Conservation (phyloP, 805 yeast genomes). For the Suhomyces canberraensis region DNA sequence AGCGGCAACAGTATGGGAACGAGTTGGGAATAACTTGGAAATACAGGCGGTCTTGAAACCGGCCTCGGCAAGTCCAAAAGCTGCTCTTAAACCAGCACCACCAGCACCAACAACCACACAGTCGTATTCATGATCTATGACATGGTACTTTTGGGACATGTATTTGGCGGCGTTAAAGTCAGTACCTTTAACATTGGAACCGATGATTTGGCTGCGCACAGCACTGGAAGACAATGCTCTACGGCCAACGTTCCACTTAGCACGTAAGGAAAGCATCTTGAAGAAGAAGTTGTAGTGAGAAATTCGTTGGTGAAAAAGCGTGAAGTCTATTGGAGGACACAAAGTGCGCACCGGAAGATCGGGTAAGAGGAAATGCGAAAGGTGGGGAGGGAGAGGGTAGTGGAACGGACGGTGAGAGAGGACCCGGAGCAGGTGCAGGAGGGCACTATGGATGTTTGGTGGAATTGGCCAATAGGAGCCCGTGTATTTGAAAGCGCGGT, state of each 20-base stretch:
- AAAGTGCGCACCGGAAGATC: not conserved
- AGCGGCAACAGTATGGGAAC: slow-evolving; percentile 98
- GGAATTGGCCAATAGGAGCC: not conserved
- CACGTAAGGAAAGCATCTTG: slow-evolving; percentile 11
- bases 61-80: slow-evolving; percentile 94
- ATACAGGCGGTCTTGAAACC: slow-evolving; percentile 98
- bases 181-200: slow-evolving; percentile 35
- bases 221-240: slow-evolving; percentile 29
- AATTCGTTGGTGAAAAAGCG: not conserved
- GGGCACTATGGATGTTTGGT: not conserved
- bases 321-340: not conserved
- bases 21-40: slow-evolving; percentile 93
- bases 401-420: not conserved
- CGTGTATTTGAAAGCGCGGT: not conserved
- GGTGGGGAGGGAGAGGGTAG: not conserved
- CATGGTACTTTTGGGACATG: slow-evolving; percentile 69
- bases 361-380: not conserved
- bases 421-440: not conserved
- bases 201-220: slow-evolving; percentile 33
- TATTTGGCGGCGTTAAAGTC: slow-evolving; percentile 42
- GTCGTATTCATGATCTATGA: slow-evolving; percentile 96
- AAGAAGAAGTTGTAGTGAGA: not conserved
- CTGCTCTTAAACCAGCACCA: slow-evolving; percentile 98
- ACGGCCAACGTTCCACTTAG: slow-evolving; percentile 3
- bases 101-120: slow-evolving; percentile 98